Evolutionary conservation across 2,329 filamentous ascomycete species (phyloP), one percentile per base, ranked within the genome.

Genomic region (Aspergillus pseudoviridinutans): DNA sequence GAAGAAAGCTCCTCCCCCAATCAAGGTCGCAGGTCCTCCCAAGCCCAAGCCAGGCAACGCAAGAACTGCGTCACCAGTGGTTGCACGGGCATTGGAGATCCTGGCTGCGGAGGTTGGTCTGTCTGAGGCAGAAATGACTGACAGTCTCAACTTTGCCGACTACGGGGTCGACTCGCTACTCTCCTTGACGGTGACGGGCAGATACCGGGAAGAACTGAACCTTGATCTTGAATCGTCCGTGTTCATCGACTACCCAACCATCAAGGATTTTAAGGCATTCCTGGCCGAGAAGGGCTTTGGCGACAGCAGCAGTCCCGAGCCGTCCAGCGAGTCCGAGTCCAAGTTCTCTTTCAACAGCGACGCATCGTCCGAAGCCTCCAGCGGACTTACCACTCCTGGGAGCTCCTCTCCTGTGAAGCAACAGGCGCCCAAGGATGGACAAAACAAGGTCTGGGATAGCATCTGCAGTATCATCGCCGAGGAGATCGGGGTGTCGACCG

Each of bases 131-230:
- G 84, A 87, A 66, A 78, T 87, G 53, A 80, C 84, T 12, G 82
- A 86, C 54, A 81, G 84, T 54, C 79, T 84, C 53, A 81, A 82
- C 51, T 86, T 86, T 63, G 82, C 84, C 62, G 84, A 86, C 64
- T 80, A 86, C 25, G 84, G 84, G 58, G 83, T 86, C 32, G 84
- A 86, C 70, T 86, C 84, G 7, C 76, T 86, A 20, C 79, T 86
- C 61, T 85, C 84, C 1, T 67, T 86, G 56, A 85, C 83, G 28
- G 84, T 86, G 61, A 84, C 83, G 49, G 83, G 83, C 62, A 82
- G 82, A 66, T 85, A 86, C 73, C 81, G 83, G 44, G 84, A 86
- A 66, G 84, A 86, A 49, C 76, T 86, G 24, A 80, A 84, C 58
- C 74, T 86, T 60, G 83, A 85, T 53, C 80, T 86, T 56, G 79